Evolutionary conservation across 2,329 filamentous ascomycete species (phyloP).

Genomic region (Hymenoscyphus repandus): DNA sequence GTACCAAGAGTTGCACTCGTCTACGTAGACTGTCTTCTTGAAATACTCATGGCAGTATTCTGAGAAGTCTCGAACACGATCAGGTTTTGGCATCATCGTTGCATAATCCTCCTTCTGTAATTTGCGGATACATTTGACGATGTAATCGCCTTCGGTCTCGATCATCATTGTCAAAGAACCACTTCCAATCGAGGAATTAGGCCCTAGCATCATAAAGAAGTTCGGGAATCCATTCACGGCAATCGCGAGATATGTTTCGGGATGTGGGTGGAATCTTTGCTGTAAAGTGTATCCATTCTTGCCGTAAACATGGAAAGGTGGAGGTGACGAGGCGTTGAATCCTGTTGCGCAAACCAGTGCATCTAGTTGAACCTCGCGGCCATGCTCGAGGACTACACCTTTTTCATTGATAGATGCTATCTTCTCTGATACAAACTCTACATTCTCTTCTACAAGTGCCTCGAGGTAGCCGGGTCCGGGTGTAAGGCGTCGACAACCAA

Average conservation of each 20-base stretch:
- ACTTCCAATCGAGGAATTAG: conserved; percentile 24
- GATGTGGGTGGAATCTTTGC: conserved; percentile 27
- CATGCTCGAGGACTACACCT: conserved; percentile 30
- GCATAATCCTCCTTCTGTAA: conserved; percentile 43
- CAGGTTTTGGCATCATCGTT: conserved; percentile 40
- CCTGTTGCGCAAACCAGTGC: conserved; percentile 36
- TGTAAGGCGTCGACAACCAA: conserved; percentile 39
- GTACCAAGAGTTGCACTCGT: conserved; percentile 32
- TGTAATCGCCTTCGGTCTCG: conserved; percentile 26
- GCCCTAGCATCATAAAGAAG: conserved; percentile 29
- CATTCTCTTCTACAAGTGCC: conserved; percentile 33
- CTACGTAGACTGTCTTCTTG: conserved; percentile 47
- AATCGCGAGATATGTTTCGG: conserved; percentile 27
- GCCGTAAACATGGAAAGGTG: conserved; percentile 26
- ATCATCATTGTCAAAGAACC: conserved; percentile 25
- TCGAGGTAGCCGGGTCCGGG: conserved; percentile 39
- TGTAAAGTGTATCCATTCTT: conserved; percentile 17
- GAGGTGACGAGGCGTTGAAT: conserved; percentile 28
- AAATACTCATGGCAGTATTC: conserved; percentile 46
- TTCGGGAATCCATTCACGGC: conserved; percentile 26
- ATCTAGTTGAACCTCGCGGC: conserved; percentile 31
- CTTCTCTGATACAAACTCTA: conserved; percentile 40
- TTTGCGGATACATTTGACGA: conserved; percentile 26
- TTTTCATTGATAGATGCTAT: conserved; percentile 36
- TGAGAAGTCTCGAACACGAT: conserved; percentile 45